Percentiles rank a stretch among this genome's conserved stretches.
Evolutionary conservation across 2,329 filamentous ascomycete genomes (phyloP).

Genomic region (Sarocladium brachiariae): DNA sequence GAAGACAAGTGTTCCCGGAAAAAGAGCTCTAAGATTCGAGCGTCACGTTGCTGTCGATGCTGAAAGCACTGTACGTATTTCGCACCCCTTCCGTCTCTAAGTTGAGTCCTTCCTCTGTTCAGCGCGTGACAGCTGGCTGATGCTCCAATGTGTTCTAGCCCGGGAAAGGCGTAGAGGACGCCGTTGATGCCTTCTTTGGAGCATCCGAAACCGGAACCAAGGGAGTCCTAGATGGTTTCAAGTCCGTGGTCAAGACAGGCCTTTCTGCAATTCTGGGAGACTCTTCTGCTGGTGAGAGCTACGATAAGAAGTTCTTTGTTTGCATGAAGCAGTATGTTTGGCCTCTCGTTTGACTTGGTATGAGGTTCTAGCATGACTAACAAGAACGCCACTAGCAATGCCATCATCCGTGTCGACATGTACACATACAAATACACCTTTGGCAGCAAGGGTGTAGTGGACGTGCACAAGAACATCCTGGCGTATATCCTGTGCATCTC

Average conservation of each 20-base stretch:
- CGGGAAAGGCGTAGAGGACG: background rate
- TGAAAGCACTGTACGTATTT: background rate
- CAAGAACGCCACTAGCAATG: no score
- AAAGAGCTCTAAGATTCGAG: background rate
- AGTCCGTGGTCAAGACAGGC: constrained; percentile 11
- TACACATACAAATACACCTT: constrained; percentile 12
- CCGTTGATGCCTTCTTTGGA: constrained; percentile 13
- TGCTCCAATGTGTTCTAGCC: no score
- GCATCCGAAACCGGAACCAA: constrained; percentile 5
- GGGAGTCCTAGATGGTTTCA: constrained; percentile 11
- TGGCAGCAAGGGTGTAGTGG: constrained; percentile 8
- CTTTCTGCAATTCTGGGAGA: constrained; percentile 9
- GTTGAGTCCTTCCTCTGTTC: no score
- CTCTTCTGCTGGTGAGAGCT: constrained; percentile 11
- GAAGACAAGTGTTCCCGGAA: background rate
- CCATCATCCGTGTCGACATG: constrained; percentile 12
- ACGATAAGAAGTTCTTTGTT: constrained; percentile 12
- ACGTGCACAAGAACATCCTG: constrained; percentile 11
- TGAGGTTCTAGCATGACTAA: no score
- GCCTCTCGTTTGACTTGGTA: no score
- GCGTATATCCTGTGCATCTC: constrained; percentile 11
- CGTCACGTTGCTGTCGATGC: background rate
- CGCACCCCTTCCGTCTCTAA: background rate
- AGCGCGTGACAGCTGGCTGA: no score
- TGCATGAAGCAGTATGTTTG: constrained; percentile 12